These are phyloP conservation scores for Tillandsia leiboldiana DNA, from an alignment of 176 grass and related monocot species.

Conservation along the genomic window DNA sequence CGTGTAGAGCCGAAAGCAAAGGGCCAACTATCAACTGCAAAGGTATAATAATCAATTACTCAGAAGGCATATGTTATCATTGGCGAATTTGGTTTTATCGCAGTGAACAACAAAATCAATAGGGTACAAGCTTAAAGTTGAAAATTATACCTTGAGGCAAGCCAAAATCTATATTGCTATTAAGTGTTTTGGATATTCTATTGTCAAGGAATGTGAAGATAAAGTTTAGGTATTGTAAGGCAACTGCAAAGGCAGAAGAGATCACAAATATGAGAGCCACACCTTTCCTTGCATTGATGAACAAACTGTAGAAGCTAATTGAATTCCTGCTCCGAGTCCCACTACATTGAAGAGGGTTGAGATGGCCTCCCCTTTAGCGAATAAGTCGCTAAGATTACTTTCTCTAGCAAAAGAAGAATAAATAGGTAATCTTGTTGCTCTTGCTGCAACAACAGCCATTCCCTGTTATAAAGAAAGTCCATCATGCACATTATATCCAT, in stretches of 20 bases:
- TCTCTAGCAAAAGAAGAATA: slow-evolving; percentile 98
- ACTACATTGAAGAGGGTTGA: slow-evolving; percentile 90
- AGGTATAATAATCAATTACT: background rate
- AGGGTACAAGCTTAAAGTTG: too few species aligned
- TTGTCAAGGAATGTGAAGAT: too few species aligned
- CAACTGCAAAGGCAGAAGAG: too few species aligned
- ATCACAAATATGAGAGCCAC: background rate
- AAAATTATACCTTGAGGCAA: too few species aligned
- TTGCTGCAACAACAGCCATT: slow-evolving; percentile 84
- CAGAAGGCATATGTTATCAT: background rate
- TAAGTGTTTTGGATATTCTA: too few species aligned
- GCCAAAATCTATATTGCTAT: too few species aligned
- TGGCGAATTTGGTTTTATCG: background rate
- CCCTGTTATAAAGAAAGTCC: slow-evolving; percentile 30
- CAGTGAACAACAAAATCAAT: too few species aligned
- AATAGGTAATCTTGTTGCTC: slow-evolving; percentile 86
- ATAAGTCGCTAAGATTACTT: slow-evolving; percentile 93
- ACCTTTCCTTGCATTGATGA: slow-evolving; percentile 95
- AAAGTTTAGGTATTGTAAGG: too few species aligned
- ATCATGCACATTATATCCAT: background rate
- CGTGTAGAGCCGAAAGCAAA: slow-evolving; percentile 70
- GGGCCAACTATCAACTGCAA: slow-evolving; percentile 81
- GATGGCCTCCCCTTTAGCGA: slow-evolving; percentile 96
- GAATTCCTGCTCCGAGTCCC: slow-evolving; percentile 77
- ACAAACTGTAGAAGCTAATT: slow-evolving; percentile 80